These are phyloP conservation scores for Prunus mongolica DNA, from an alignment of 306 rosid genomes.

Conservation along the genomic window DNA sequence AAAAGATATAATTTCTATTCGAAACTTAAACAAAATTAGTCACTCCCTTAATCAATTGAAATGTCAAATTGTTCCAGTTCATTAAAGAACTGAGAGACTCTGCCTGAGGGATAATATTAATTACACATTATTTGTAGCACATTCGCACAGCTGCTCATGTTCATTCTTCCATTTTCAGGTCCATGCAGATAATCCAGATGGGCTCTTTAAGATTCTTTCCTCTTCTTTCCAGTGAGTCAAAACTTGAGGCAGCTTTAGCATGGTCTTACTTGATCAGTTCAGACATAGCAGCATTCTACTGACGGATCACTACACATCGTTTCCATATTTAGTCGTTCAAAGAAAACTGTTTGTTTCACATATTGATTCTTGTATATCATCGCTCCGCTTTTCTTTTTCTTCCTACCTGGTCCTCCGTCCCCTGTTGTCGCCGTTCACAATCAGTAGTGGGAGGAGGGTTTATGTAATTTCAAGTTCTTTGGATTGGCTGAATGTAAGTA, in stretches of 20 bases:
- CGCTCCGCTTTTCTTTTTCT: background rate
- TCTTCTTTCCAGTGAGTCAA: conserved; percentile 63
- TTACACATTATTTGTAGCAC: background rate
- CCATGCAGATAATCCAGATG: conserved; percentile 93
- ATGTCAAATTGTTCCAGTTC: background rate
- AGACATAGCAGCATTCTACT: background rate
- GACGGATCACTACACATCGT: background rate
- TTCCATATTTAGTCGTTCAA: background rate
- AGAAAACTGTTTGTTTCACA: background rate
- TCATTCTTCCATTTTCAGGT: conserved; percentile 50
- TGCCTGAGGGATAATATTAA: background rate
- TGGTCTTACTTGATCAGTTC: background rate
- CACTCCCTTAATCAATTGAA: background rate
- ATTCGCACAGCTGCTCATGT: background rate
- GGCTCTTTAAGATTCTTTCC: conserved; percentile 81
- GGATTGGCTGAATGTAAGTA: background rate
- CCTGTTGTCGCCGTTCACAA: background rate
- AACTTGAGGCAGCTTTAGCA: conserved; percentile 21
- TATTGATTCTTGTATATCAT: background rate
- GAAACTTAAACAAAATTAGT: background rate
- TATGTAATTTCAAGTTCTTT: background rate
- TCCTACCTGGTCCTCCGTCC: background rate
- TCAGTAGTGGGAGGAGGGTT: background rate
- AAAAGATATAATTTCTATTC: background rate
- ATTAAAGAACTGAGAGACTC: background rate